These are phyloP conservation scores for Coniochaeta sp. DNA, from an alignment of 2,329 filamentous ascomycete genomes.

Conservation along the genomic window DNA sequence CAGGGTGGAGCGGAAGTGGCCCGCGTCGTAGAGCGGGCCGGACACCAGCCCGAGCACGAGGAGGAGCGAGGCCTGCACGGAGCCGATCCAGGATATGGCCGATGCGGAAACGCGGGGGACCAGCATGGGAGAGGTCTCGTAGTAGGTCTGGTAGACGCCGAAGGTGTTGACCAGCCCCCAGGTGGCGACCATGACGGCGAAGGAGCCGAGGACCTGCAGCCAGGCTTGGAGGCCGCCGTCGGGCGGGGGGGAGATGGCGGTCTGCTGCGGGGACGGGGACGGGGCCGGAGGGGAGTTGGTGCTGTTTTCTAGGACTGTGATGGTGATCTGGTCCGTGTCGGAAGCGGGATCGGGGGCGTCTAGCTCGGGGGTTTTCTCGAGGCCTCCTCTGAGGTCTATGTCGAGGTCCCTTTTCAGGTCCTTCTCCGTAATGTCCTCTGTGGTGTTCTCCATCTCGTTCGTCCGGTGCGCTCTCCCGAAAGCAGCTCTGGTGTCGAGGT, in stretches of 20 bases:
- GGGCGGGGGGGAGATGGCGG: constrained; percentile 6
- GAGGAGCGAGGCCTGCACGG: constrained; percentile 38
- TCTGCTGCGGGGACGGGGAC: not conserved
- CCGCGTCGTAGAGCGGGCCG: constrained; percentile 40
- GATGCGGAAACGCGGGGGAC: constrained; percentile 21
- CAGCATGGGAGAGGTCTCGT: constrained; percentile 30
- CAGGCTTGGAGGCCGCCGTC: constrained; percentile 30
- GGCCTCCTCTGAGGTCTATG: not conserved
- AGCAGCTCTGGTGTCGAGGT: too few relatives aligned
- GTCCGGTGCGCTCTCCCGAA: too few relatives aligned
- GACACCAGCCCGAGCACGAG: constrained; percentile 31
- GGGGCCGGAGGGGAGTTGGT: not conserved
- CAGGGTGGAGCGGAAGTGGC: constrained; percentile 33
- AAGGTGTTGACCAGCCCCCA: constrained; percentile 36
- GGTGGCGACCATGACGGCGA: constrained; percentile 25
- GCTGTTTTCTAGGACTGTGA: not conserved
- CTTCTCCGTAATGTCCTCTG: not conserved
- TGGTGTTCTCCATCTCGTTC: not conserved
- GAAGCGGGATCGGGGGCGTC: not conserved
- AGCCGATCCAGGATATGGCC: constrained; percentile 37
- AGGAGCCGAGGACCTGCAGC: constrained; percentile 31
- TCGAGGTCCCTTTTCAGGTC: not conserved
- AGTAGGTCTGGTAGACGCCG: constrained; percentile 38
- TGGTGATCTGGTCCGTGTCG: not conserved
- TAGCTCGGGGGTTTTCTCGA: not conserved